Evolutionary conservation across 2,329 filamentous ascomycete genomes (phyloP).

Genomic region (Botrytis hyacinthi): DNA sequence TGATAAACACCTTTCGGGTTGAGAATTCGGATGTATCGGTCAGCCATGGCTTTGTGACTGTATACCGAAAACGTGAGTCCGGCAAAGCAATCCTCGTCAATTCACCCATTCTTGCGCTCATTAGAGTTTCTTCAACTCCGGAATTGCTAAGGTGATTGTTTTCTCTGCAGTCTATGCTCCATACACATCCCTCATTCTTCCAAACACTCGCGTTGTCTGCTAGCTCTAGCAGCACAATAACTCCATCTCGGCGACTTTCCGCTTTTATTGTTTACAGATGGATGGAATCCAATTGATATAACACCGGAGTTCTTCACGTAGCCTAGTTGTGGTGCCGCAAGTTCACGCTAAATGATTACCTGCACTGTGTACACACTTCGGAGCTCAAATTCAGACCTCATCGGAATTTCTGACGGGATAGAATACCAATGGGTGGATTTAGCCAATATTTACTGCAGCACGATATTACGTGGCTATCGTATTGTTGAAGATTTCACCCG

Average conservation of each 20-base stretch:
- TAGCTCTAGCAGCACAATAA: conserved; percentile 1
- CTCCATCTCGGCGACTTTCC: background rate
- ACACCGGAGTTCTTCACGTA: background rate
- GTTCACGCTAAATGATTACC: background rate
- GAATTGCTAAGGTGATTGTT: background rate
- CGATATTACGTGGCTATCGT: background rate
- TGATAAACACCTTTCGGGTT: conserved; percentile 14
- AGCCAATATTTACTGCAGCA: background rate
- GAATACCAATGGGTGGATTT: background rate
- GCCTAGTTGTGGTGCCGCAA: background rate
- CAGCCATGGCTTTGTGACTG: conserved; percentile 2
- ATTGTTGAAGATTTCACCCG: background rate
- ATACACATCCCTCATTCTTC: conserved; percentile 6
- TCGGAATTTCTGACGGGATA: background rate
- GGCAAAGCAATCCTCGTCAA: background rate
- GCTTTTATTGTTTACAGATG: background rate
- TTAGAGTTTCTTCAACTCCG: background rate
- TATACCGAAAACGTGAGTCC: conserved; percentile 11
- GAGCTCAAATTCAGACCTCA: background rate
- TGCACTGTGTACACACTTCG: background rate
- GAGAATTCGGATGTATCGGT: background rate
- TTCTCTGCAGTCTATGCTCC: background rate
- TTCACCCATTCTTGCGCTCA: background rate
- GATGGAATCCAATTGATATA: background rate
- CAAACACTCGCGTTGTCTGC: background rate